phyloP scores from a whole-genome alignment of 768 basidiomycete species.

The Boletus rubescentipes region DNA sequence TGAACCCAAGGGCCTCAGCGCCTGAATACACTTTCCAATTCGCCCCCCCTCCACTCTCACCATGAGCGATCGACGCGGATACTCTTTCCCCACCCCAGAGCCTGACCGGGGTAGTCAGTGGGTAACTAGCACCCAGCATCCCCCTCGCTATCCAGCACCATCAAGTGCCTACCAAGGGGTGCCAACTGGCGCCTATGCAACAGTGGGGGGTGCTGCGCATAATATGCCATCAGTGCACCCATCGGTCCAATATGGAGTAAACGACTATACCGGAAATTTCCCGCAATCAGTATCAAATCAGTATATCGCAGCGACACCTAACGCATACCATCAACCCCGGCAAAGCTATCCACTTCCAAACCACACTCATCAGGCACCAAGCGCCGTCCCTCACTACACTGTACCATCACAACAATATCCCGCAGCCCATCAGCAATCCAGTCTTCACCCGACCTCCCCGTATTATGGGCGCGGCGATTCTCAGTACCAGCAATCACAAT shows the following conservation, averaged over 20 bases:
- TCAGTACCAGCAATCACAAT: slow-evolving; percentile 38
- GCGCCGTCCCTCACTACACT: slow-evolving; percentile 33
- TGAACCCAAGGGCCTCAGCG: slow-evolving; percentile 27
- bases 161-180: slow-evolving; percentile 22
- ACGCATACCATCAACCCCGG: slow-evolving; percentile 25
- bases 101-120: slow-evolving; percentile 25
- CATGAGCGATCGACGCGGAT: slow-evolving; percentile 34
- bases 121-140: slow-evolving; percentile 19
- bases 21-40: slow-evolving; percentile 1
- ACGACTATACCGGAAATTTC: slow-evolving; percentile 21
- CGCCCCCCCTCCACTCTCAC: slow-evolving; percentile 11
- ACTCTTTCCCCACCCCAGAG: slow-evolving; percentile 22
- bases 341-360: slow-evolving; percentile 27
- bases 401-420: slow-evolving; percentile 33
- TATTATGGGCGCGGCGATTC: slow-evolving; percentile 36
- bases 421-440: slow-evolving; percentile 18
- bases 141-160: slow-evolving; percentile 25
- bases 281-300: slow-evolving; percentile 19
- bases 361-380: slow-evolving; percentile 33
- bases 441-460: slow-evolving; percentile 26
- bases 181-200: slow-evolving; percentile 18
- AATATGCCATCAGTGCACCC: slow-evolving; percentile 21
- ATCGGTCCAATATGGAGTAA: slow-evolving; percentile 22
- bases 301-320: slow-evolving; percentile 16
- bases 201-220: slow-evolving; percentile 15